These are phyloP conservation scores for Periconia digitata DNA, from an alignment of 2,329 filamentous ascomycete species.

Conservation along the genomic window DNA sequence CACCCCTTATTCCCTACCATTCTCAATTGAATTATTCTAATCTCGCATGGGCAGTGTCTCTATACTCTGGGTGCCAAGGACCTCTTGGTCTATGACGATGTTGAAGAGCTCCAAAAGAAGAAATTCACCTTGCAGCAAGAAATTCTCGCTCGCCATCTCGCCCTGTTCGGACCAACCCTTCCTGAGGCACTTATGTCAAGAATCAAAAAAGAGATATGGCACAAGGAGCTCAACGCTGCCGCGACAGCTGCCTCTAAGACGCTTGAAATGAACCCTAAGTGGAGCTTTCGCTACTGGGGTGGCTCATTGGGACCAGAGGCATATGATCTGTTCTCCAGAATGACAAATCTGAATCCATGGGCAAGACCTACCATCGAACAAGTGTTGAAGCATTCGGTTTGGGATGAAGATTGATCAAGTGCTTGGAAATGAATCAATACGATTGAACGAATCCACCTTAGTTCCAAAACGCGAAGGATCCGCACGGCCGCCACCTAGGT, in stretches of 20 bases:
- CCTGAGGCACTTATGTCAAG: constrained; percentile 31
- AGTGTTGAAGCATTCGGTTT: constrained; percentile 37
- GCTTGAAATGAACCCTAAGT: constrained; percentile 29
- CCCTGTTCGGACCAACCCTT: constrained; percentile 35
- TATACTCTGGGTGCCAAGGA: constrained; percentile 36
- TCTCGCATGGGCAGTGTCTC: constrained; percentile 37
- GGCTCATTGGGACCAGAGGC: constrained; percentile 26
- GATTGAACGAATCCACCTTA: too few relatives aligned
- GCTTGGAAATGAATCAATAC: too few relatives aligned
- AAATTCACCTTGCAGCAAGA: constrained; percentile 36
- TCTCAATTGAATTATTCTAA: constrained; percentile 14
- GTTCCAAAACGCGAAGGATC: too few relatives aligned
- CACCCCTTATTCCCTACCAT: neutral
- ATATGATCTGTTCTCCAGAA: constrained; percentile 38
- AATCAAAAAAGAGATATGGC: constrained; percentile 30
- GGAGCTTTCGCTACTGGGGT: constrained; percentile 33
- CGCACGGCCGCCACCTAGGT: too few relatives aligned
- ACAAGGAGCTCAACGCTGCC: constrained; percentile 23
- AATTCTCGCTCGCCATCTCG: constrained; percentile 37
- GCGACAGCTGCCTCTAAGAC: constrained; percentile 25
- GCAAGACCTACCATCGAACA: constrained; percentile 37
- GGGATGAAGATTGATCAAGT: constrained; percentile 22
- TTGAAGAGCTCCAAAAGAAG: constrained; percentile 30
- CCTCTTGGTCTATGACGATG: constrained; percentile 33
- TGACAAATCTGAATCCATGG: constrained; percentile 36